Percentiles rank a stretch among this genome's conserved stretches.
Evolutionary conservation across 179 eudicot species (phyloP).

Genomic region (Sideroxylon spinosum): DNA sequence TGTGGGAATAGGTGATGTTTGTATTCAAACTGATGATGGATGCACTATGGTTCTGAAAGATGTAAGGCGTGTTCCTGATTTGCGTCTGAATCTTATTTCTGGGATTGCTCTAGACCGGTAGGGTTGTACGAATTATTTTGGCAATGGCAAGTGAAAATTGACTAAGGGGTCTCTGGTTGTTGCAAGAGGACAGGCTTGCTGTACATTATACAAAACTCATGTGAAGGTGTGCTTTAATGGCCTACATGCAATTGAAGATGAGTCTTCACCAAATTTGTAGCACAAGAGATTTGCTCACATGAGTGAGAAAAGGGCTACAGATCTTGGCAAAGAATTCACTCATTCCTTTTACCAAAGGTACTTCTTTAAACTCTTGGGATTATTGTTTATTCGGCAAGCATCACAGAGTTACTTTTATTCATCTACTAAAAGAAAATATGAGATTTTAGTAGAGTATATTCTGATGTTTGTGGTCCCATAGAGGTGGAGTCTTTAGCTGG

Average conservation of each 20-base stretch:
- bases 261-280: not conserved
- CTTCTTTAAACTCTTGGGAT: no score
- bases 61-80: not conserved
- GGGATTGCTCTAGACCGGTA: not conserved
- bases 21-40: no score
- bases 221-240: not conserved
- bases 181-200: not conserved
- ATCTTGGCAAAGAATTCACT: no score
- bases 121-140: not conserved
- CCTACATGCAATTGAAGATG: not conserved
- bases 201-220: not conserved
- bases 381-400: no score
- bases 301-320: no score
- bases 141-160: not conserved
- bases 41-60: not conserved
- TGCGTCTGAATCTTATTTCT: not conserved
- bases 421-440: no score
- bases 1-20: no score
- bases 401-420: not conserved
- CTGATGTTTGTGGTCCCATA: no score
- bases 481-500: no score
- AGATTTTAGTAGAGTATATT: not conserved
- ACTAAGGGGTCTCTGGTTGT: not conserved
- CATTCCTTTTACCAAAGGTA: no score
- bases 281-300: no score